Percentiles rank a stretch among this genome's conserved stretches.
phyloP scores from a whole-genome alignment of 352 stramenopile genomes.

The Globisporangium iwayamae region DNA sequence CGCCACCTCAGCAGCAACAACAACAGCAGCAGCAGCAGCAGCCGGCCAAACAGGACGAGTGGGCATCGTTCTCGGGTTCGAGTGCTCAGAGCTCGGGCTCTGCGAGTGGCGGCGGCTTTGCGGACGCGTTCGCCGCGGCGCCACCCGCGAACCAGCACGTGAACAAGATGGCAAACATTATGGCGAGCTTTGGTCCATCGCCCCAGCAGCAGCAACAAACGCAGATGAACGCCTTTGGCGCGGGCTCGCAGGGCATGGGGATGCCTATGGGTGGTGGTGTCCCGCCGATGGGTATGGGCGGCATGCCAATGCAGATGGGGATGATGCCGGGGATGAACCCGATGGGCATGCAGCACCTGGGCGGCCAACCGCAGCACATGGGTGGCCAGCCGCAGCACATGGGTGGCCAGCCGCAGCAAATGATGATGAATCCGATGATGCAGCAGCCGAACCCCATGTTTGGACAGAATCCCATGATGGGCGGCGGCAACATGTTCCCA shows the following conservation, averaged over 20 bases:
- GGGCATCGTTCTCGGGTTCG: slow-evolving; percentile 65
- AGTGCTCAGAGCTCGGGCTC: slow-evolving; percentile 28
- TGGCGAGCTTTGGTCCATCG: slow-evolving; percentile 69
- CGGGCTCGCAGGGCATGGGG: slow-evolving; percentile 32
- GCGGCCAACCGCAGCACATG: slow-evolving; percentile 5
- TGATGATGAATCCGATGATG: slow-evolving; percentile 40
- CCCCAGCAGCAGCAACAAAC: slow-evolving; percentile 20
- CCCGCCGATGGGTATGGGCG: slow-evolving; percentile 29
- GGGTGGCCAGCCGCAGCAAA: neutral
- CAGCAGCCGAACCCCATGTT: slow-evolving; percentile 31
- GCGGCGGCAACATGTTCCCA: slow-evolving; percentile 37
- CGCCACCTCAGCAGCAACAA: slow-evolving; percentile 10
- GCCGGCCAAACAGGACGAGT: slow-evolving; percentile 58
- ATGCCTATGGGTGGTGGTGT: slow-evolving; percentile 45
- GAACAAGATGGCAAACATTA: slow-evolving; percentile 86
- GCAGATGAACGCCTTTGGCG: slow-evolving; percentile 22
- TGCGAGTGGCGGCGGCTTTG: slow-evolving; percentile 18
- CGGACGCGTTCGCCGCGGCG: slow-evolving; percentile 43
- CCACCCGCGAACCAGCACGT: slow-evolving; percentile 48
- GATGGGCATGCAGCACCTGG: slow-evolving; percentile 26
- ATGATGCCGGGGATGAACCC: slow-evolving; percentile 39
- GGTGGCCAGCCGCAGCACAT: slow-evolving; percentile 5
- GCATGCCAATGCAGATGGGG: slow-evolving; percentile 23
- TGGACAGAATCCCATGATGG: slow-evolving; percentile 39
- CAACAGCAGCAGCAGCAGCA: slow-evolving; percentile 7